Evolutionary conservation across 306 rosid species (phyloP), one percentile per base, ranked within the genome.

Genomic region (Myrica gale): DNA sequence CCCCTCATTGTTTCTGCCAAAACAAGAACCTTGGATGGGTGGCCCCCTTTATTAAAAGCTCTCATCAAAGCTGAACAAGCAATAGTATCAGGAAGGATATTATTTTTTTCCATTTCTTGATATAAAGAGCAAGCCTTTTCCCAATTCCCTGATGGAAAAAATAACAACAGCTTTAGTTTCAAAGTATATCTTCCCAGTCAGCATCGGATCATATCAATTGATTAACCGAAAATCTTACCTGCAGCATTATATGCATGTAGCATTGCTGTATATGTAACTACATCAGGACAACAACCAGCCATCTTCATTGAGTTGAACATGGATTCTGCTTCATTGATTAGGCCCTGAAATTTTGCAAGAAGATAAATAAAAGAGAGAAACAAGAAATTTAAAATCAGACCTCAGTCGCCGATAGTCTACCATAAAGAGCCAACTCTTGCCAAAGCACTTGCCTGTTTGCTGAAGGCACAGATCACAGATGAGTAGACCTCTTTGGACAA

Each of bases 11-110:
- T 78, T 73, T 92, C 84, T 73, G 95, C 95, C 71, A 94, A 87
- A 78, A 50, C 57, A 55, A 92, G 85, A 85, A 90, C 97, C 85
- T 84, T 90, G 82, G 90, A 79, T 13, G 96, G 90, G 68, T 89
- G 89, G 69, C 92, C 96, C 82, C 93, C 95, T 88, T 84, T 88
- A 85, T 92, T 94, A 80, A 87, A 88, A 69, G 96, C 91, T 90
- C 87, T 86, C 98, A 94, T 90, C 77, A 90, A 69, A 63, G 96
- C 95, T 6, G 96, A 87, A 87, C 92, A 94, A 65, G 93, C 91
- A 62, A 94, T 84, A 16, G 86, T 68, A 88, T 94, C 98, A 46
- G 80, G 95, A 76, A 87, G 75, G 84, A 89, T 74, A 78, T 65
- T 84, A 78, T 74, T 84, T 63, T 76, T 71, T 80, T 89, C 90